Conservation (phyloP, 2,329 filamentous ascomycete genomes). For the Clarireedia paspali region DNA sequence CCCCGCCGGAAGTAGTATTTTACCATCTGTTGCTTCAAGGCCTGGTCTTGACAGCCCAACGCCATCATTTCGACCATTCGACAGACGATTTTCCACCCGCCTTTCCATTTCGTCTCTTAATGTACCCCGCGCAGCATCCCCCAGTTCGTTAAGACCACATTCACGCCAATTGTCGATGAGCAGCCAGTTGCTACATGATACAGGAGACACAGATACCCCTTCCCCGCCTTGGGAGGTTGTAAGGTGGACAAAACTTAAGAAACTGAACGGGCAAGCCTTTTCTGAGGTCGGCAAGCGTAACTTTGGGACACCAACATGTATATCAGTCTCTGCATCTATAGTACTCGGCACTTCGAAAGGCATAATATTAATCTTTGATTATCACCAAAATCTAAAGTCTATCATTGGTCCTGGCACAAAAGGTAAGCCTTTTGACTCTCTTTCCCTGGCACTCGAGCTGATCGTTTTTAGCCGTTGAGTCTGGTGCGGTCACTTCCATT, state of each 20-base stretch:
- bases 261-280: constrained; percentile 82
- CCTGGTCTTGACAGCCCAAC: constrained; percentile 61
- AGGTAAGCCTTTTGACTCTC: constrained; percentile 41
- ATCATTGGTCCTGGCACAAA: constrained; percentile 93
- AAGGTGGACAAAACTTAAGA: constrained; percentile 88
- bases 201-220: constrained; percentile 59
- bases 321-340: constrained; percentile 81
- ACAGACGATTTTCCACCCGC: constrained; percentile 86
- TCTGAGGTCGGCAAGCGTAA: constrained; percentile 87
- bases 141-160: constrained; percentile 63
- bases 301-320: constrained; percentile 85
- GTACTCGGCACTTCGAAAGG: constrained; percentile 91
- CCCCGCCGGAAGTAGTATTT: constrained; percentile 66
- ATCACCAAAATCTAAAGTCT: constrained; percentile 87
- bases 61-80: constrained; percentile 85
- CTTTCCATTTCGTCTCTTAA: constrained; percentile 51
- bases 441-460: not conserved
- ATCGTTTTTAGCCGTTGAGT: constrained; percentile 64
- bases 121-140: constrained; percentile 62
- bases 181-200: constrained; percentile 58
- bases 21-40: constrained; percentile 61
- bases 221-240: constrained; percentile 94
- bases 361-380: constrained; percentile 92
- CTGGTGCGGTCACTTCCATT: constrained; percentile 76
- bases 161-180: constrained; percentile 74